Evolutionary conservation across 2,329 filamentous ascomycete genomes (phyloP), one percentile per base, ranked within the genome.

Genomic region (Seiridium unicorne): DNA sequence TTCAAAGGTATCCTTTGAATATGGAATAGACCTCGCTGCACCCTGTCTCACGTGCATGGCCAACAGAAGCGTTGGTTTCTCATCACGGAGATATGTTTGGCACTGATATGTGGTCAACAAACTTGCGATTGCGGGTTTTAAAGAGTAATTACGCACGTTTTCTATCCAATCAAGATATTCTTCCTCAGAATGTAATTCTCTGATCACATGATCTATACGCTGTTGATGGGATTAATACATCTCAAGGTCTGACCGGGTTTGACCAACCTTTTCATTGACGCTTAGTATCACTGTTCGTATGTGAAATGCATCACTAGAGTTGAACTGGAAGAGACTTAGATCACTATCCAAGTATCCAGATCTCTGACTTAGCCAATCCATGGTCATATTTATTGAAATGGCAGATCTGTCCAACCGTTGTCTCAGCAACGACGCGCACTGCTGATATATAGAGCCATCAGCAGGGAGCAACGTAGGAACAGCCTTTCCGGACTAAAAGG

Each of bases 1-100:
- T 1, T n/a, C n/a, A 11, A 68, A 66, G 4, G 54, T 61, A 0
- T 59, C 51, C 11, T 55, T 4, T 5, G 49, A n/a, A 51, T 63
- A 66, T 13, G 65, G 62, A 2, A 69, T 31, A n/a, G 38, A 46
- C 1, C 55, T 65, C 2, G 58, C 59, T 26, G 47, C 13, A 3
- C 58, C 48, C 0, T 62, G 46, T 44, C 64, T 51, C 31, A 61
- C 51, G 49, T 66, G 63, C 55, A 66, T 61, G 10, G 64, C 61
- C 32, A 66, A 53, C 3, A 61, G 7, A 5, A 59, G 18, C 26
- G 56, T 35, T 40, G 62, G 58, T 18, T 51, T 47, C 10, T 55
- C 47, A n/a, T 11, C 34, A 9, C 7, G 34, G 58, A 55, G 42
- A 46, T 26, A 44, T 38, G 18, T 42, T 42, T 42, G 38, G 10